A percentile compares a stretch with the other conserved stretches of the same genome.
Evolutionary conservation across 164 flowering plant species (phyloP).

Genomic region (Warburgia ugandensis): DNA sequence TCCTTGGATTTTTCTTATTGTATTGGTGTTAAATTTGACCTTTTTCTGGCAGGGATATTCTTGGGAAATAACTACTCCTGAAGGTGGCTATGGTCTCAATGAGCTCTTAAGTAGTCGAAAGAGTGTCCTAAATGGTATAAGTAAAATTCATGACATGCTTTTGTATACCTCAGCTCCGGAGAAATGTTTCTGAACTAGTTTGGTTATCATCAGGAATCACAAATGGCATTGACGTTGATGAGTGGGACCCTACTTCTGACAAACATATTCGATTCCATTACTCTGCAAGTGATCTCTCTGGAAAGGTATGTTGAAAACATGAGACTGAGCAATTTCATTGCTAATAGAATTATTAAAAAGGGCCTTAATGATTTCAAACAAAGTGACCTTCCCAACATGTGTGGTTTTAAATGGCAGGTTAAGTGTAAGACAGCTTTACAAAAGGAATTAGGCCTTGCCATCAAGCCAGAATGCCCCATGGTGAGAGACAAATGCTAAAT

Average conservation of each 20-base stretch:
- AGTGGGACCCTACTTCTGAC: conserved; percentile 85
- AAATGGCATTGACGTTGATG: conserved; percentile 74
- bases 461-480: conserved; percentile 76
- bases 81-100: conserved; percentile 89
- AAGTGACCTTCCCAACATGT: not conserved
- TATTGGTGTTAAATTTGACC: not conserved
- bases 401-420: conserved; percentile 33
- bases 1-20: not conserved
- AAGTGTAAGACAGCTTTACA: conserved; percentile 81
- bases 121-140: conserved; percentile 69
- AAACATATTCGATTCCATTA: conserved; percentile 57
- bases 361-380: not conserved
- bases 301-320: conserved; percentile 55
- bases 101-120: conserved; percentile 64
- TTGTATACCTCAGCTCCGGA: not conserved
- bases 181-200: not conserved
- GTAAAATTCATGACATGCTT: too few relatives aligned
- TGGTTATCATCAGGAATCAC: conserved; percentile 51
- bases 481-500: conserved; percentile 31
- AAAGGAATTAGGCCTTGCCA: conserved; percentile 73
- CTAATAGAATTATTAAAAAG: not conserved
- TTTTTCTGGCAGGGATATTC: conserved; percentile 67
- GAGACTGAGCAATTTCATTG: too few relatives aligned
- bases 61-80: conserved; percentile 91
- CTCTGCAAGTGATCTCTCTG: conserved; percentile 66